Base-by-base conservation (phyloP, 164 flowering plant genomes). In the Magnolia changhungtana region DNA sequence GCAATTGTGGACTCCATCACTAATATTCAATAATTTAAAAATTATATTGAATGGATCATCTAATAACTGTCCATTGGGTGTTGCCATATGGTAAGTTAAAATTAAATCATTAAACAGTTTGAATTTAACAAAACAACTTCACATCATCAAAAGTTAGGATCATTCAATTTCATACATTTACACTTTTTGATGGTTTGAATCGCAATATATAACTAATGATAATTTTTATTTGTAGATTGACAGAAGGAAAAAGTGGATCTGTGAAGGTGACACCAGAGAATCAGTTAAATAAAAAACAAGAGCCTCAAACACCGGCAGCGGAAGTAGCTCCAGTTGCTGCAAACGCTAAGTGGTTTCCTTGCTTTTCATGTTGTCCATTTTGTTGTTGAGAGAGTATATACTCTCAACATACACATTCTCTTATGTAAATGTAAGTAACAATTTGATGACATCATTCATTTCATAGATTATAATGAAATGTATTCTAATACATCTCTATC, bases 301-400 rank as follows among this genome's bases (percentile, higher is more conserved):
- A 49, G 55, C 11, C 66, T 69, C 67, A 78, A 50, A 24, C 67
- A 2, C 69, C 27, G 13, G 61, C 51, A 51, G 3, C n/a, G 45
- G 68, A 37, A 29, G 49, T 71, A 13, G n/a, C 81, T 9, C 24
- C 69, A 23, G 63, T 69, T 19, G 31, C 72, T 4, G 71, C 69
- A 27, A 50, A 10, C n/a, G 9, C 59, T 11, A 82, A 75, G 67
- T 86, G 89, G 87, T 81, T 84, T 69, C 72, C 88, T 61, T 87
- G 89, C 81, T 83, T 84, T 71, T 78, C 84, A 18, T 85, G 87
- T 73, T 85, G 89, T 76, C 78, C 81, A 29, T 78, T 69, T 24
- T 79, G 84, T 73, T 78, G 70, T 67, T 82, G 84, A 86, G 24
- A 78, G 68, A 71, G 80, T 78, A 64, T 68, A 63, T 67, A 72